These are phyloP conservation scores for Mortierella claussenii DNA, from an alignment of 192 early-diverging fungal genomes.

Conservation along the genomic window DNA sequence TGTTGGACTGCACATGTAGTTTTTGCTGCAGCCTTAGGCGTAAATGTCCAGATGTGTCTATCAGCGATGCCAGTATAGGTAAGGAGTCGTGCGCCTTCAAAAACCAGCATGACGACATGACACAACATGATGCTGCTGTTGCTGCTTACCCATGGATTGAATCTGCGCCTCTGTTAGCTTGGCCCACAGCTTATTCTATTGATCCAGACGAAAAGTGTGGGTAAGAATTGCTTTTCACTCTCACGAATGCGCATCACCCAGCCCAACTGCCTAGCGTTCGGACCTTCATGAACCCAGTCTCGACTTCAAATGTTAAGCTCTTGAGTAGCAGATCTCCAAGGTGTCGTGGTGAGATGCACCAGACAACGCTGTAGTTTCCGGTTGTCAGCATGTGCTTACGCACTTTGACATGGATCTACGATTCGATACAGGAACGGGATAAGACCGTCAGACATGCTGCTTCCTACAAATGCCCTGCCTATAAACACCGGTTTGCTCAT, in stretches of 20 bases:
- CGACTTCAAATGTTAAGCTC: constrained; percentile 4
- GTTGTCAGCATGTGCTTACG: neutral
- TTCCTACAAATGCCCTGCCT: neutral
- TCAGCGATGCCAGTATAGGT: neutral
- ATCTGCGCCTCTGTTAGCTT: constrained; percentile 11
- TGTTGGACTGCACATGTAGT: constrained; percentile 5
- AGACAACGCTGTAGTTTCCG: constrained; percentile 13
- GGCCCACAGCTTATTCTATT: constrained; percentile 19
- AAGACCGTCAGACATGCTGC: neutral
- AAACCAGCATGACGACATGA: neutral
- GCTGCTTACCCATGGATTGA: neutral
- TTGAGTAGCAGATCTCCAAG: constrained; percentile 4
- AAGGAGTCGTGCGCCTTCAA: neutral
- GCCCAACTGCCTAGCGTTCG: no score
- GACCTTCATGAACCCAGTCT: constrained; percentile 3
- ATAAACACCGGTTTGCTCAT: neutral
- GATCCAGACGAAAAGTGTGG: neutral
- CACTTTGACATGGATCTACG: neutral
- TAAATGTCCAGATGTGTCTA: constrained; percentile 1
- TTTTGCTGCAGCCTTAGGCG: constrained; percentile 13
- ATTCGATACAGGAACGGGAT: neutral
- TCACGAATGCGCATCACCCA: neutral
- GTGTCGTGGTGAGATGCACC: constrained; percentile 6
- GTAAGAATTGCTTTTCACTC: neutral
- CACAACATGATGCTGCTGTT: neutral